Base-by-base conservation (phyloP, 345 rosid species). In the Eucalyptus erythrocorys region DNA sequence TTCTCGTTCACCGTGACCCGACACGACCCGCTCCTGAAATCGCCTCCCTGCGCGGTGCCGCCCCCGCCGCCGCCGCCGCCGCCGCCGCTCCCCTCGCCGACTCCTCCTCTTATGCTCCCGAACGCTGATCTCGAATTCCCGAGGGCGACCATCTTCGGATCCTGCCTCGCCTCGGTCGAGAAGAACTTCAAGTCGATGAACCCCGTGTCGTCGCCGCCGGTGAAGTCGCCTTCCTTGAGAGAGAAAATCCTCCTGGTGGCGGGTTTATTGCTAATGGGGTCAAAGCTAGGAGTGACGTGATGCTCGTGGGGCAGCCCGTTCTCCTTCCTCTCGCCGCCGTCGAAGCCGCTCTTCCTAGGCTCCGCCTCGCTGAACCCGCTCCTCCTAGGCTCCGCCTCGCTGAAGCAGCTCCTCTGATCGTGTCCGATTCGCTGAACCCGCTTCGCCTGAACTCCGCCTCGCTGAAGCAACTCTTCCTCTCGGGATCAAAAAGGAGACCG, bases 161-260 rank as follows among this genome's bases (percentile, higher is more conserved):
- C 87, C 94, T 22, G 96, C 50, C 82, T 87, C 88, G 27, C 82
- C 79, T 87, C 51, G 8, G 87, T 37, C 27, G 95, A 92, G 86
- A 93, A 91, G 90, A 98, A 98, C 87, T 97, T 97, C 85, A 98
- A 91, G 89, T 98, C 99, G 40, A 98, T 98, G 89, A 98, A 97
- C 34, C 96, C 97, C 45, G 96, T 92, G 84, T 96, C 99, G 85
- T 97, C 97, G 89, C 92, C 94, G 37, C 95, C 96, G 1, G 93
- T 93, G 22, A 95, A 96, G 86, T 93, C 96, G 82, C 93, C 95
- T 90, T 97, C 98, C 89, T 93, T 96, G 85, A 95, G 93, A 9
- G 98, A 96, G 89, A 95, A 92, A 21, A 95, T 95, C 24, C 98
- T 92, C 85, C 96, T 93, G 89, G 92, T 92, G 45, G 89, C 61